Conservation (phyloP, 2,329 filamentous ascomycete species). For the Xylaria arbuscula region DNA sequence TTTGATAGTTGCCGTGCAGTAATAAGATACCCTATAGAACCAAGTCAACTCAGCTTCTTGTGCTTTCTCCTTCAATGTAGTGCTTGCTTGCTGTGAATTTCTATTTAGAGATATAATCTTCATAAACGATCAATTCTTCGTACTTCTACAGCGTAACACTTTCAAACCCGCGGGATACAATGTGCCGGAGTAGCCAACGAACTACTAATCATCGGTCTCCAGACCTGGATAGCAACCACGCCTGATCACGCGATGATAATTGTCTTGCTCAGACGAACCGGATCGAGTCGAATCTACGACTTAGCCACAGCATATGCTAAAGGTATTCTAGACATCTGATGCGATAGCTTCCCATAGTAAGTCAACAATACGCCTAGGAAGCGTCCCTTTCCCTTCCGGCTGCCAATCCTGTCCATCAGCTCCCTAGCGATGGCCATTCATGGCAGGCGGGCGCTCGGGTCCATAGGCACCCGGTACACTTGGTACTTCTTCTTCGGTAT, state of each 20-base stretch:
- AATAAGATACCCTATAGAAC: slow-evolving; percentile 36
- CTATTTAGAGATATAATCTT: slow-evolving; percentile 21
- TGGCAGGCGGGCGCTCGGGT: slow-evolving; percentile 48
- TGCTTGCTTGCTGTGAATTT: slow-evolving; percentile 3
- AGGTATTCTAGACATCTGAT: slow-evolving; percentile 27
- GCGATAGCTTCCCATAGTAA: slow-evolving; percentile 23
- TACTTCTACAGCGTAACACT: slow-evolving; percentile 38
- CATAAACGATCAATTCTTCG: slow-evolving; percentile 37
- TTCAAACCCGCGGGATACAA: slow-evolving; percentile 33
- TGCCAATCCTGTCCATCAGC: slow-evolving; percentile 40
- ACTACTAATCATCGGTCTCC: slow-evolving; percentile 26
- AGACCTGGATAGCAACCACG: slow-evolving; percentile 17
- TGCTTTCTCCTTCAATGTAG: background rate
- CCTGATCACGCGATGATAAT: slow-evolving; percentile 7
- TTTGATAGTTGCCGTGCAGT: background rate
- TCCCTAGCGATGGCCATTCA: slow-evolving; percentile 50
- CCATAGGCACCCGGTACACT: slow-evolving; percentile 46
- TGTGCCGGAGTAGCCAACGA: slow-evolving; percentile 34
- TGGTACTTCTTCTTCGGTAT: slow-evolving; percentile 62
- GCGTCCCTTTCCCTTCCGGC: slow-evolving; percentile 13
- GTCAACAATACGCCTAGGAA: slow-evolving; percentile 27
- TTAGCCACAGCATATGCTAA: slow-evolving; percentile 4
- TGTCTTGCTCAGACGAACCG: slow-evolving; percentile 10
- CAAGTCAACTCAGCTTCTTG: slow-evolving; percentile 13
- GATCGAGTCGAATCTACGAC: slow-evolving; percentile 3